phyloP scores from a whole-genome alignment of 2,329 filamentous ascomycete genomes.

The Pseudocercospora fijiensis region DNA sequence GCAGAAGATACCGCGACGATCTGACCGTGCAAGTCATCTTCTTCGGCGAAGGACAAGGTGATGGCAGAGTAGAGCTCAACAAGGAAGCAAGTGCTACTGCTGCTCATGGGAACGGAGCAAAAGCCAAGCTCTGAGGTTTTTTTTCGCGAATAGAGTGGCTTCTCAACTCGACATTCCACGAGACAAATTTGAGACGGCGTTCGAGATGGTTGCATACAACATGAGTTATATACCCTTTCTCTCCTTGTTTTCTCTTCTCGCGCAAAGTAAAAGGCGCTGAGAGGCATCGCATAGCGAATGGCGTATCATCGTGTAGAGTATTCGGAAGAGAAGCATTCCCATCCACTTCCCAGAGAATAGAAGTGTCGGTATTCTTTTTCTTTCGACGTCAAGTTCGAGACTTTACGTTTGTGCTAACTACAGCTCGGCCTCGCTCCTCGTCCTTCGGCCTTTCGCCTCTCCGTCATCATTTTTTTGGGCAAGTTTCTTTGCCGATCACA shows the following conservation, averaged over 20 bases:
- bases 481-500: no score
- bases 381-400: no score
- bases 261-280: background rate
- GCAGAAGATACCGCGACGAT: conserved; percentile 88
- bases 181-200: background rate
- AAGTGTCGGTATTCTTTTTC: no score
- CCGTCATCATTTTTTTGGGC: no score
- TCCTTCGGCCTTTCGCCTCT: no score
- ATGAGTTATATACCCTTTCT: background rate
- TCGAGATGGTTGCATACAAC: background rate
- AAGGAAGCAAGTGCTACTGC: conserved; percentile 72
- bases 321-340: background rate
- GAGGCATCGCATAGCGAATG: background rate
- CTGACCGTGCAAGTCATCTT: conserved; percentile 98
- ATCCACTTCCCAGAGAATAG: no score
- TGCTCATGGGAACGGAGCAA: conserved; percentile 29
- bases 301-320: conserved; percentile 1
- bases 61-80: conserved; percentile 78
- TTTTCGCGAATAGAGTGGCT: background rate
- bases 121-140: conserved; percentile 29
- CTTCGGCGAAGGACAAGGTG: conserved; percentile 78
- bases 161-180: background rate
- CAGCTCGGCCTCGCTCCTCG: no score
- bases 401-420: no score
- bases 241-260: background rate